Evolutionary conservation across 163 green algal species (phyloP), one percentile per base, ranked within the genome.

Genomic region (Prototheca stagnorum): DNA sequence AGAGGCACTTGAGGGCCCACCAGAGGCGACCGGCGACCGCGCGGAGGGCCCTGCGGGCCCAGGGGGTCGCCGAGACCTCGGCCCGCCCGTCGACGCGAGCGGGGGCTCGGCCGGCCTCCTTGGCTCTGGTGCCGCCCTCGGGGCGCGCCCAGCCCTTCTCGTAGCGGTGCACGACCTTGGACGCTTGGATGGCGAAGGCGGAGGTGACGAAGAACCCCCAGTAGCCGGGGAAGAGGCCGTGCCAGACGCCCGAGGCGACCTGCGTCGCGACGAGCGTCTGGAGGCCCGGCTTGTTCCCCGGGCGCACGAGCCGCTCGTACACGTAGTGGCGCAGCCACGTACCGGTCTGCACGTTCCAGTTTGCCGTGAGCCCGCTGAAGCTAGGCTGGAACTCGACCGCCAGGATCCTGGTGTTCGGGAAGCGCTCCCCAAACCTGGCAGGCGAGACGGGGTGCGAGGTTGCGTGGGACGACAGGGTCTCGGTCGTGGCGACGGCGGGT

Each of bases 191-290:
- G 49, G 70, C 58, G 44, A 81, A 57, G 19, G 70, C 67, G 0
- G 59, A 69, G 35, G 58, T 70, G 19, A 57, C 39, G 45, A 83
- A 83, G 57, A 83, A 83, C 5, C 4, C 33, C 23, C 66, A 57
- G 57, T 85, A 85, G 11, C 77, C 77, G 1, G 79, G 65, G 56
- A 84, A 85, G 1, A 88, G 57, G 43, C 79, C 80, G 53, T 91
- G 80, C 80, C 80, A 91, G 4, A 91, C 41, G 29, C 67, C 78
- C 22, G 35, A 64, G 20, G 84, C 66, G 5, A 80, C 46, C 61
- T 91, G 80, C 15, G 80, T 90, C 33, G 62, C 41, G 29, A 84
- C 50, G 17, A 86, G 56, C 1, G 68, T 72, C 17, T 42, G 33
- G 39, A 86, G 78, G 19, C 51, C 63, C 11, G 75, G 58, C 23